Base-by-base conservation (phyloP, 1,284 basidiomycete genomes). In the Amylostereum areolatum region DNA sequence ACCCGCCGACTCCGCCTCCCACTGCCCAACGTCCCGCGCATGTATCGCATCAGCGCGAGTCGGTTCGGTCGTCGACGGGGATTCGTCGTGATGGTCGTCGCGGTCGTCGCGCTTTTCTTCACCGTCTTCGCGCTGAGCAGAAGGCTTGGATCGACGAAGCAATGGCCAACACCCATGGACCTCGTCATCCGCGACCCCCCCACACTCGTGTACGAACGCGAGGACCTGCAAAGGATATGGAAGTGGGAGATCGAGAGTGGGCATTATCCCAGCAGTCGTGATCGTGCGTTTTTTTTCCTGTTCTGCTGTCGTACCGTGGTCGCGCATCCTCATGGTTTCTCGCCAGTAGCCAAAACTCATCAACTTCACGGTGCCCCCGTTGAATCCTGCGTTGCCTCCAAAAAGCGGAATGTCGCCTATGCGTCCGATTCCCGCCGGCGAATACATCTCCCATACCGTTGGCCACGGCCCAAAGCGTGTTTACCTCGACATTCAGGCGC, bases 211-310 rank as follows among this genome's bases (percentile, higher is more conserved):
- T 86, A 87, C 55, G 75, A 75, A 40, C 72, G 80, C 45, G 83
- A 86, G 47, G 91, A 96, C 61, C 62, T 95, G 36, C 84, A 85
- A 57, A 78, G 83, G 58, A 89, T 97, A 66, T 97, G 93, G 93
- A 75, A 86, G 57, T 97, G 92, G 92, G 93, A 97, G 68, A 79
- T 97, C 49, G 71, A 80, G 40, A 89, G 89, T 57, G 94, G 94
- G 1, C 92, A 96, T 66, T 92, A 93, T 69, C 93, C 94, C 2
- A 92, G 88, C 65, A 75, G 78, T 47, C 74, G 80, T 50, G 73
- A 76, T 59, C 78, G 91, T 93, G 64, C 59, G 87, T 77, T 42
- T 33, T 44, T 27, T 53, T 46, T 47, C 48, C 48, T 40, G 3
- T 30, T 43, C 34, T 52, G 43, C 33, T 29, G 43, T 48, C 36